Evolutionary conservation across 2,329 filamentous ascomycete genomes (phyloP), one percentile per base, ranked within the genome.

Genomic region (Fusarium avenaceum): DNA sequence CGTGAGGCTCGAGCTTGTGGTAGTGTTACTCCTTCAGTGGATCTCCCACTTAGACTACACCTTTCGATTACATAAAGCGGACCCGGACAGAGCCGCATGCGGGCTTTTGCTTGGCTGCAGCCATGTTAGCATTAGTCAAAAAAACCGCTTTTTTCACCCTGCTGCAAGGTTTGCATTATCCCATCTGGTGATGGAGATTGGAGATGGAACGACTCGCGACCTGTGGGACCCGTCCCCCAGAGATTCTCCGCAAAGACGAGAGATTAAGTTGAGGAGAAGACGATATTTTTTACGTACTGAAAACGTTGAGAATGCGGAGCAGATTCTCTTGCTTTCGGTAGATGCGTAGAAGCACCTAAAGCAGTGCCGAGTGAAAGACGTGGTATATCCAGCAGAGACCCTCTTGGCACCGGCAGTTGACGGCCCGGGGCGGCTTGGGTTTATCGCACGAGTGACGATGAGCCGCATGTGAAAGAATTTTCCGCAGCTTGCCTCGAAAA

Each of bases 201-300:
- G 38, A 33, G 44, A 65, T 42, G 35, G 52, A 65, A 35, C 46
- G 55, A 47, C 35, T 57, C 53, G 33, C 26, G 39, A 30, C 33
- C 15, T 39, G 46, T 61, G 42, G 46, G 15, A 32, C 11, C 44
- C 7, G 30, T 64, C 64, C 26, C 64, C 65, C 65, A 55, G 30
- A 65, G 64, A 65, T 68, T 69, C 65, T 68, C 65, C 65, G 65
- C 65, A 67, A 53, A 68, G 42, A 47, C n/a, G 33, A 67, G 49
- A 68, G 65, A 68, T 68, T 69, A 65, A 24, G 65, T 68, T 68
- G 65, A 68, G 65, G 65, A 68, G 64, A 51, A 50, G 59, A 35
- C 55, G 46, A 58, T 48, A 24, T 17, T 35, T 54, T 52, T 68
- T 68, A 68, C 65, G 65, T 68, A 68, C 59, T 20, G 32, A 42